A percentile compares a stretch with the other conserved stretches of the same genome.
phyloP scores from a whole-genome alignment of 106 monocot species.

The Dioscorea dumetorum region DNA sequence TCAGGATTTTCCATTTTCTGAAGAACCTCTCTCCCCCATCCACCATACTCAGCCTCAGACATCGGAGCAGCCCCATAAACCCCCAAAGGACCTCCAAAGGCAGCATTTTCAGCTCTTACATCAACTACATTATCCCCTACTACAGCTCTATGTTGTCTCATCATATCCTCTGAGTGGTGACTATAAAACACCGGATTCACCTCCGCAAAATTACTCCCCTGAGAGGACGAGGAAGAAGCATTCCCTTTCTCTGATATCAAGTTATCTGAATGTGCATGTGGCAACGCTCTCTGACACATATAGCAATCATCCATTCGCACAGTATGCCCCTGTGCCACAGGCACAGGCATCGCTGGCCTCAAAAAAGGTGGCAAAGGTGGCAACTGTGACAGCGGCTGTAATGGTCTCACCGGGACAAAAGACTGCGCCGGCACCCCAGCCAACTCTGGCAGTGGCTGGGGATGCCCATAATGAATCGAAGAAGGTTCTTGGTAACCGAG shows the following conservation, averaged over 20 bases:
- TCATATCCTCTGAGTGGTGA: conserved; percentile 25
- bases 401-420: too few species aligned
- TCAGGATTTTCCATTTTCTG: conserved; percentile 12
- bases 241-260: conserved; percentile 27
- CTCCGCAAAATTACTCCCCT: background rate
- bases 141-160: conserved; percentile 6
- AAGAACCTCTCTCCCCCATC: conserved; percentile 9
- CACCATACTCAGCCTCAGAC: conserved; percentile 1
- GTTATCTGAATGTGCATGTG: conserved; percentile 50
- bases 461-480: conserved; percentile 11
- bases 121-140: conserved; percentile 8
- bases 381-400: conserved; percentile 39
- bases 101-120: conserved; percentile 10
- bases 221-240: background rate
- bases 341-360: background rate
- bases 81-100: conserved; percentile 4
- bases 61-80: conserved; percentile 9
- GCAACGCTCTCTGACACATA: conserved; percentile 46
- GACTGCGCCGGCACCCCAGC: background rate
- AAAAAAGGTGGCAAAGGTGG: conserved; percentile 42
- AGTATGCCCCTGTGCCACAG: background rate
- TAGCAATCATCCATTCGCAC: conserved; percentile 36
- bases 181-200: conserved; percentile 16
- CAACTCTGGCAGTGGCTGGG: conserved; percentile 3
- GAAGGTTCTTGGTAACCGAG: conserved; percentile 3